Evolutionary conservation across 2,329 filamentous ascomycete species (phyloP).

Genomic region (Fusarium subtropicale): DNA sequence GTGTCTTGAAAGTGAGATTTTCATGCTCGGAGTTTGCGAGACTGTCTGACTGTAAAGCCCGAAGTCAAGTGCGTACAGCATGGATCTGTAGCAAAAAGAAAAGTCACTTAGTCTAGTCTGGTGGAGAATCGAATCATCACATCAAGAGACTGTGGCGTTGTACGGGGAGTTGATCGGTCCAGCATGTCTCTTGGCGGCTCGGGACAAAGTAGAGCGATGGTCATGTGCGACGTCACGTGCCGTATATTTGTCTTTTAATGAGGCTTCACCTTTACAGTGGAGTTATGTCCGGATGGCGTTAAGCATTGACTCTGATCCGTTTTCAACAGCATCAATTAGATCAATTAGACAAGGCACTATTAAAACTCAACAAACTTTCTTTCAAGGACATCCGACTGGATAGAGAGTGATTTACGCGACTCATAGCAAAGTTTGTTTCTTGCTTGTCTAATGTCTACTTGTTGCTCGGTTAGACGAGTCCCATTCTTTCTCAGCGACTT

Average conservation of each 20-base stretch:
- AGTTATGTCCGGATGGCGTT: constrained; percentile 11
- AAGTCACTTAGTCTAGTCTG: neutral
- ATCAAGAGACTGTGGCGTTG: neutral
- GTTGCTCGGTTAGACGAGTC: constrained; percentile 5
- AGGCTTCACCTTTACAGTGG: neutral
- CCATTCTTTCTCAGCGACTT: neutral
- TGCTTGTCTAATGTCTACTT: neutral
- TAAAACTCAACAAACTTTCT: constrained; percentile 8
- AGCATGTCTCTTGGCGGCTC: neutral
- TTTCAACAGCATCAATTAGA: constrained; percentile 15
- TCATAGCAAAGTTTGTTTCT: constrained; percentile 13
- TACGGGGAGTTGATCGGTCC: constrained; percentile 26
- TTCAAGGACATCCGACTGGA: constrained; percentile 7
- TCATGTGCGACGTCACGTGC: constrained; percentile 4
- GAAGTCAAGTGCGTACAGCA: constrained; percentile 5
- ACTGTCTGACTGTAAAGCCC: constrained; percentile 28
- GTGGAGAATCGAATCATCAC: constrained; percentile 1
- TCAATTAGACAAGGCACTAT: neutral
- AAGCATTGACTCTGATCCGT: constrained; percentile 10
- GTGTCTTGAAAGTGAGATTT: neutral
- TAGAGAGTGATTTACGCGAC: constrained; percentile 11
- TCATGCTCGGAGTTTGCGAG: constrained; percentile 36
- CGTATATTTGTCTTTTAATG: neutral
- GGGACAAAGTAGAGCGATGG: neutral
- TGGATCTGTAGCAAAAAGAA: neutral